phyloP scores from a whole-genome alignment of 192 early-diverging fungal genomes.

The Funneliformis geosporum region DNA sequence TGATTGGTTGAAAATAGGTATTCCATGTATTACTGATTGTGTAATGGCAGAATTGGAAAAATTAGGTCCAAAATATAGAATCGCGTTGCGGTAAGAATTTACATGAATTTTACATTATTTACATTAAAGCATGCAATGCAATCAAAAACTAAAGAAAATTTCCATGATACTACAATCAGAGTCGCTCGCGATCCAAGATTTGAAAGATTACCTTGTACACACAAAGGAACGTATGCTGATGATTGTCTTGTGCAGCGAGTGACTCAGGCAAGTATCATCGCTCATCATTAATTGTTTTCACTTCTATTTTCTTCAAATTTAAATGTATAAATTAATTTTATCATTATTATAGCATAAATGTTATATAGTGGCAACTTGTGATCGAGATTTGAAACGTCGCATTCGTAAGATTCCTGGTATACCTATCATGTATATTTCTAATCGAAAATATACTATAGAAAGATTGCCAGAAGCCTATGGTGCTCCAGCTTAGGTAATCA shows the following conservation, averaged over 20 bases:
- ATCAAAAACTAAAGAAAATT: no score
- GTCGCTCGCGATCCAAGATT: slow-evolving; percentile 97
- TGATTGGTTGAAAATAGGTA: slow-evolving; percentile 41
- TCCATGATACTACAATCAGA: slow-evolving; percentile 36
- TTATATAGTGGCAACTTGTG: slow-evolving; percentile 99
- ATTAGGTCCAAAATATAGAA: slow-evolving; percentile 91
- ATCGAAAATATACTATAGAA: slow-evolving; percentile 91
- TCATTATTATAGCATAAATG: slow-evolving; percentile 79
- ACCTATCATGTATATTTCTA: slow-evolving; percentile 95
- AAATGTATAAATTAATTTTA: background rate
- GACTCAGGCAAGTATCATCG: slow-evolving; percentile 32
- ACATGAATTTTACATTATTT: background rate
- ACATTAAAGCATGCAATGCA: no score
- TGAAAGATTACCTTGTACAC: slow-evolving; percentile 91
- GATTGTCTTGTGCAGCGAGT: slow-evolving; percentile 95
- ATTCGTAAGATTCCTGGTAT: slow-evolving; percentile 96
- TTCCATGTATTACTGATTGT: slow-evolving; percentile 98
- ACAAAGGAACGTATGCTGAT: slow-evolving; percentile 99
- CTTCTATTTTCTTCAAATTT: background rate
- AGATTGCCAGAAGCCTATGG: slow-evolving; percentile 79
- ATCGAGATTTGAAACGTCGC: slow-evolving; percentile 91
- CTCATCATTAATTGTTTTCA: background rate
- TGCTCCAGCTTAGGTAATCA: slow-evolving; percentile 27
- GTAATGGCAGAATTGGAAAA: slow-evolving; percentile 99
- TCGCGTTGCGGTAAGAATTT: slow-evolving; percentile 73